phyloP scores from a whole-genome alignment of 192 early-diverging fungal species.

The Podila minutissima region DNA sequence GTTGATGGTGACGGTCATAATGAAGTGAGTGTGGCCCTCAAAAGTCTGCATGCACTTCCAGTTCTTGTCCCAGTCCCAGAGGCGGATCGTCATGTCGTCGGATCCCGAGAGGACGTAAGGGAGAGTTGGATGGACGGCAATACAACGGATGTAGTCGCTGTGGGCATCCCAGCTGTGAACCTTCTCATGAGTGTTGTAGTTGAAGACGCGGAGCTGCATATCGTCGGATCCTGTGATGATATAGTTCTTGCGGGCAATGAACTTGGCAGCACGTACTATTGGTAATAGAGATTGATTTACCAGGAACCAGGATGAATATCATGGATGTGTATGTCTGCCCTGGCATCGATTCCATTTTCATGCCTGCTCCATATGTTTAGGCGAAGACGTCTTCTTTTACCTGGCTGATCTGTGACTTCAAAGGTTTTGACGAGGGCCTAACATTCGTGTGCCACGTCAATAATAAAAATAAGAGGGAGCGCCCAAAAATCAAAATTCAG shows the following conservation, averaged over 20 bases:
- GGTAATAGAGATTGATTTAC: neutral
- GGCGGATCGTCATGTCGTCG: conserved; percentile 97
- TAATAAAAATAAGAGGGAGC: neutral
- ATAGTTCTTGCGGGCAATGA: conserved; percentile 98
- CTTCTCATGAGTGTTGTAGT: conserved; percentile 99
- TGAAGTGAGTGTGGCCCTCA: conserved; percentile 98
- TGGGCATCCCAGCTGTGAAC: conserved; percentile 97
- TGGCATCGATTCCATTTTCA: no score
- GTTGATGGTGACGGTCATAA: conserved; percentile 97
- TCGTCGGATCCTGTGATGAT: conserved; percentile 98
- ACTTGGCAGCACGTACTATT: conserved; percentile 95
- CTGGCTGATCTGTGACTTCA: conserved; percentile 94
- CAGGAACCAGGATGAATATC: no score
- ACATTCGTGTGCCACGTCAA: neutral
- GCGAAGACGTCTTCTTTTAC: conserved; percentile 51
- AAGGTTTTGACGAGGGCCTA: conserved; percentile 96
- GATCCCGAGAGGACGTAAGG: conserved; percentile 93
- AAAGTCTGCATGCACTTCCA: conserved; percentile 98
- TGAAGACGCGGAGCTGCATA: conserved; percentile 97
- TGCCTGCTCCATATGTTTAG: neutral
- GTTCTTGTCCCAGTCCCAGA: conserved; percentile 99
- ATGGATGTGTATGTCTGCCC: no score
- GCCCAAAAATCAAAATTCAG: neutral
- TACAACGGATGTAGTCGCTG: conserved; percentile 95
- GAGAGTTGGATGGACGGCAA: conserved; percentile 96